Evolutionary conservation across 2,329 filamentous ascomycete species (phyloP), one percentile per base, ranked within the genome.

Genomic region (Colletotrichum falcatum): DNA sequence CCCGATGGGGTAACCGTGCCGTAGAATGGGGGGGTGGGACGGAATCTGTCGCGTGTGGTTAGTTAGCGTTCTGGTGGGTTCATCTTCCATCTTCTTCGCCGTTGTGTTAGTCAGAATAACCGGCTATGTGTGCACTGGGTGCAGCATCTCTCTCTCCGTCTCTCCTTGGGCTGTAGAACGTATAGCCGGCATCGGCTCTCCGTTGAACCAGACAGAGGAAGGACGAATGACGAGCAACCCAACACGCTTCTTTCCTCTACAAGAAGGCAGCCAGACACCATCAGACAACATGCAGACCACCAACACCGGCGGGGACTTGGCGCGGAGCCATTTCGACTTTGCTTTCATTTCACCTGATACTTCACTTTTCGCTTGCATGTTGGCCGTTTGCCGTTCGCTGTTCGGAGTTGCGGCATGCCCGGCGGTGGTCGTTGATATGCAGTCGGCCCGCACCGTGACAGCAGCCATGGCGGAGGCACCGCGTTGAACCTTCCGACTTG

Each of bases 231-330:
- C 7, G 6, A 33, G n/a, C 14, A 8, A 5, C 59, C 30, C 44
- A 26, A 28, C 33, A 39, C 9, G 28, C n/a, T 39, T 23, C 5
- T 37, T 14, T 48, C 33, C 5, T 37, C n/a, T 48, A 39, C 16
- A 48, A 26, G 14, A 20, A 39, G 16, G 23, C 33, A 51, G 26
- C 44, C 5, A n/a, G 11, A 49, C 3, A 61, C n/a, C 5, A 11
- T 4, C 42, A 28, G 26, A 28, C 5, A 28, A 62, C 9, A 71
- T 59, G 39, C 88, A 90, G 79, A 87, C 87, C 12, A 88, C 85
- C 20, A 90, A 90, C 75, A 90, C 87, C 20, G 88, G 87, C 5
- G 83, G 81, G 14, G 87, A 89, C 73, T 77, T 89, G 65, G 83
- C 83, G 5, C 76, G 81, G 61, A 87, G 88, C 72, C 87, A 89